phyloP scores from a whole-genome alignment of 164 flowering plant species.

The Macadamia integrifolia region DNA sequence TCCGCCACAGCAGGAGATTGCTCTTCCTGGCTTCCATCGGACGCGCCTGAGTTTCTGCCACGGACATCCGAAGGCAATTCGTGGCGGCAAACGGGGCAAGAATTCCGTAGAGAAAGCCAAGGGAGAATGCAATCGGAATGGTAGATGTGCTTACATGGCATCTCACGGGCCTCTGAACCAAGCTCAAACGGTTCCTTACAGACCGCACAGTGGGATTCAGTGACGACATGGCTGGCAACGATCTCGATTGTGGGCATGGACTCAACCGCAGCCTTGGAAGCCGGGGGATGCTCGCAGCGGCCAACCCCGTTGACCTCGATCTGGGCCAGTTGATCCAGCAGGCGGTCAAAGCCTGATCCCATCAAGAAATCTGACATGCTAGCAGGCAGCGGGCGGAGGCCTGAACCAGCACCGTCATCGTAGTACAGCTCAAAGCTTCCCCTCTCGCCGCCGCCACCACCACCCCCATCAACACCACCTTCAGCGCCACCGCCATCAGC shows the following conservation, averaged over 20 bases:
- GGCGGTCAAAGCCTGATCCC: slow-evolving; percentile 71
- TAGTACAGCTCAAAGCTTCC: slow-evolving; percentile 56
- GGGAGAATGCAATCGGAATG: slow-evolving; percentile 77
- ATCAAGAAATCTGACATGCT: slow-evolving; percentile 61
- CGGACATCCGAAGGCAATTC: slow-evolving; percentile 46
- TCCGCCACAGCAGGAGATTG: slow-evolving; percentile 20
- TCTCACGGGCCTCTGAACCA: slow-evolving; percentile 56
- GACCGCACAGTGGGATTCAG: slow-evolving; percentile 61
- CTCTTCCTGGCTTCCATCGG: slow-evolving; percentile 11
- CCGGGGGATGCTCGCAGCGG: slow-evolving; percentile 54
- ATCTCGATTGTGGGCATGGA: slow-evolving; percentile 64
- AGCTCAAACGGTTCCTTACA: slow-evolving; percentile 60
- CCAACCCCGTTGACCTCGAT: slow-evolving; percentile 51
- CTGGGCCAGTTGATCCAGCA: slow-evolving; percentile 65
- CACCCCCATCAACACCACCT: slow-evolving; percentile 14
- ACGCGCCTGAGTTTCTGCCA: slow-evolving; percentile 16
- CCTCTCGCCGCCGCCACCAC: slow-evolving; percentile 1
- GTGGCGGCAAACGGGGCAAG: slow-evolving; percentile 78
- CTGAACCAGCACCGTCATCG: slow-evolving; percentile 74
- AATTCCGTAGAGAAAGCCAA: slow-evolving; percentile 62
- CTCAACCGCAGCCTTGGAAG: slow-evolving; percentile 65
- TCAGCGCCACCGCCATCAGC: slow-evolving; percentile 22
- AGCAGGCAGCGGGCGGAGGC: slow-evolving; percentile 65
- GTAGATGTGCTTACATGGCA: slow-evolving; percentile 85
- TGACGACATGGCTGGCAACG: slow-evolving; percentile 20